A percentile compares a stretch with the other conserved stretches of the same genome.
phyloP scores from a whole-genome alignment of 306 rosid species.

The Citrullus amarus region DNA sequence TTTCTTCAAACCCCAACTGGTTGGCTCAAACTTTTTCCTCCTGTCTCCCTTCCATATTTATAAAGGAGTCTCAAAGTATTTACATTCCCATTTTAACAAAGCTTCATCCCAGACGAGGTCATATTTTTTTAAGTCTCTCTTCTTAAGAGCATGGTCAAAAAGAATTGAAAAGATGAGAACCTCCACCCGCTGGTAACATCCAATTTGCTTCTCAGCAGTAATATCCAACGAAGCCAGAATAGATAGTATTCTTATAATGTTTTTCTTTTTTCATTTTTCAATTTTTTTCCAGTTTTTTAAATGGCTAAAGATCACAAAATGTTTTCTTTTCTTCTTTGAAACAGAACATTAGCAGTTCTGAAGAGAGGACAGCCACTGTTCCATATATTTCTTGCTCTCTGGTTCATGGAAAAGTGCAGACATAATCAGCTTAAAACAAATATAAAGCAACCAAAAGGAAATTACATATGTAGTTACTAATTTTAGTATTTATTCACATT shows the following conservation, averaged over 20 bases:
- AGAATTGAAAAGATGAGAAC: neutral
- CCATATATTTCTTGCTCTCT: slow-evolving; percentile 73
- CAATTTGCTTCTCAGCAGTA: neutral
- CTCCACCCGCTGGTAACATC: neutral
- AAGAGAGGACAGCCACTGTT: slow-evolving; percentile 72
- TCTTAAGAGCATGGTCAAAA: slow-evolving; percentile 6
- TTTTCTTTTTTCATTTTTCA: neutral
- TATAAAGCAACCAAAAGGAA: neutral
- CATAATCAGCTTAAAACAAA: slow-evolving; percentile 1
- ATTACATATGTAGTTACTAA: neutral
- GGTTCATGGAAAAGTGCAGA: slow-evolving; percentile 22
- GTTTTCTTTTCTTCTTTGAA: neutral
- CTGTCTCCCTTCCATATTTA: neutral
- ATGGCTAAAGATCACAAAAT: neutral
- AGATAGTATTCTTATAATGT: neutral
- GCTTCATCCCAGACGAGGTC: neutral
- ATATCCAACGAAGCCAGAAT: neutral
- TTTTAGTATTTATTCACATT: neutral
- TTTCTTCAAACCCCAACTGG: neutral
- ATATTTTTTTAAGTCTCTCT: neutral
- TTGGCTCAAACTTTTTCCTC: neutral
- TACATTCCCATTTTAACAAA: neutral
- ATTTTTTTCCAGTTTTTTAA: neutral
- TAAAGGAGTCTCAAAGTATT: neutral
- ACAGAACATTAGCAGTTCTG: slow-evolving; percentile 23